These are phyloP conservation scores for Leishmania martiniquensis DNA, from an alignment of 208 protist species.

Conservation along the genomic window DNA sequence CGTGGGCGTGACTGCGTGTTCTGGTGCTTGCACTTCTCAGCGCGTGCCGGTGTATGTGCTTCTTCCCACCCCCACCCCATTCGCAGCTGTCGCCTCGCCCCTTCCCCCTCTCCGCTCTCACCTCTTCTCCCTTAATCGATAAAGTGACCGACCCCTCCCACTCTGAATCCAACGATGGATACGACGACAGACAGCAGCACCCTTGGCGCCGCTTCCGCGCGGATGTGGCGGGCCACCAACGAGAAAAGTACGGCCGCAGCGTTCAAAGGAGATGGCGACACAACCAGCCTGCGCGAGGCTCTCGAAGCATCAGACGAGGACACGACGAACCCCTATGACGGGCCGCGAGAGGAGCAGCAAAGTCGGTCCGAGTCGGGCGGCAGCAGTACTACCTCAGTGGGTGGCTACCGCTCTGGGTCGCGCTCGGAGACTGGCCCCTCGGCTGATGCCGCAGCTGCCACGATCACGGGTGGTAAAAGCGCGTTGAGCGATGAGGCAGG, in stretches of 20 bases:
- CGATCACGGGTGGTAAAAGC: not conserved
- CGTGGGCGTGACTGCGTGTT: not conserved
- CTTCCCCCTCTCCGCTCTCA: not conserved
- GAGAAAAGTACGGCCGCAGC: not conserved
- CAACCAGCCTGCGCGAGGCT: constrained; percentile 18
- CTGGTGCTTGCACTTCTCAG: not conserved
- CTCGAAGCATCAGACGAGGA: constrained; percentile 46
- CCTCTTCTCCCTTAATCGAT: not conserved
- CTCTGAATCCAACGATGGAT: constrained; percentile 13
- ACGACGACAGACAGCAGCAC: constrained; percentile 33
- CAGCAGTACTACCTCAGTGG: constrained; percentile 13
- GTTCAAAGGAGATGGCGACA: not conserved
- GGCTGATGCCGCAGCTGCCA: not conserved
- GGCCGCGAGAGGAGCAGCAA: constrained; percentile 18
- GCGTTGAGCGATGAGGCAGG: not conserved
- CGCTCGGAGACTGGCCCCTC: not conserved
- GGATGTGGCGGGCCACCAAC: not conserved
- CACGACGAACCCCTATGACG: constrained; percentile 40
- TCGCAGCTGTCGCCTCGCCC: too few species aligned
- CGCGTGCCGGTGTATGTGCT: not conserved
- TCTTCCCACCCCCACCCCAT: not conserved
- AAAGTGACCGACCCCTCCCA: not conserved
- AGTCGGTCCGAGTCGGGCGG: not conserved
- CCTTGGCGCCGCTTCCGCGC: constrained; percentile 5
- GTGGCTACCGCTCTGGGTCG: constrained; percentile 1